Percentiles rank a stretch among this genome's conserved stretches.
These are phyloP conservation scores for Boletus reticulatus DNA, from an alignment of 768 basidiomycete genomes.

Conservation along the genomic window DNA sequence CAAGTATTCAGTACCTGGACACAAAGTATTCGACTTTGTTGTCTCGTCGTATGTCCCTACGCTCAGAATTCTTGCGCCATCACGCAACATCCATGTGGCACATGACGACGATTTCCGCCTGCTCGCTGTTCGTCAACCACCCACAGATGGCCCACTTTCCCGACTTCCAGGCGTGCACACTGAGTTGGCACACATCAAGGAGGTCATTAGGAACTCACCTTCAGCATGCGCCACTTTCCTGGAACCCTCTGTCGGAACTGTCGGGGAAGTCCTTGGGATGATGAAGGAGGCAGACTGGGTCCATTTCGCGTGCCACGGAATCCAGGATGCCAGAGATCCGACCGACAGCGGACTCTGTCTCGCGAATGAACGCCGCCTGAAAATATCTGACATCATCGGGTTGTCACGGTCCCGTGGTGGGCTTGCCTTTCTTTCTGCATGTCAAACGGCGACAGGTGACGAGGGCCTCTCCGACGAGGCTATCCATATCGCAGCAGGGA, in stretches of 20 bases:
- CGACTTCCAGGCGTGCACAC: slow-evolving; percentile 12
- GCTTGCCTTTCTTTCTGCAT: too few species aligned
- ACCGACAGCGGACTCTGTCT: too few species aligned
- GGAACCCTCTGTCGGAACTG: not conserved
- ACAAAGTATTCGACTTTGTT: not conserved
- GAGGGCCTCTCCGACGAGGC: too few species aligned
- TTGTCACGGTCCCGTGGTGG: too few species aligned
- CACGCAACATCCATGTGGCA: not conserved
- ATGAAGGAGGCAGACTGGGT: not conserved
- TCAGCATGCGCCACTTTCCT: not conserved
- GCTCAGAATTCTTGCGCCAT: slow-evolving; percentile 10
- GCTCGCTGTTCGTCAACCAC: slow-evolving; percentile 7
- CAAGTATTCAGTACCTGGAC: not conserved
- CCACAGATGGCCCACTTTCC: slow-evolving; percentile 12
- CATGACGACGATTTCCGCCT: not conserved
- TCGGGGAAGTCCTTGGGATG: slow-evolving; percentile 8
- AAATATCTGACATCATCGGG: too few species aligned
- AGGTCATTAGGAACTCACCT: not conserved
- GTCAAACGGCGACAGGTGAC: too few species aligned
- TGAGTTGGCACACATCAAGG: slow-evolving; percentile 24
- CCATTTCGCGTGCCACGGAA: too few species aligned
- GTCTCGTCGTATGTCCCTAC: not conserved
- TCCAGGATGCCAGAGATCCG: too few species aligned
- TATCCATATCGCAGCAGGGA: too few species aligned
- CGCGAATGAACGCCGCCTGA: too few species aligned